Base-by-base conservation (phyloP, 2,329 filamentous ascomycete genomes). In the Fusarium hainanense region DNA sequence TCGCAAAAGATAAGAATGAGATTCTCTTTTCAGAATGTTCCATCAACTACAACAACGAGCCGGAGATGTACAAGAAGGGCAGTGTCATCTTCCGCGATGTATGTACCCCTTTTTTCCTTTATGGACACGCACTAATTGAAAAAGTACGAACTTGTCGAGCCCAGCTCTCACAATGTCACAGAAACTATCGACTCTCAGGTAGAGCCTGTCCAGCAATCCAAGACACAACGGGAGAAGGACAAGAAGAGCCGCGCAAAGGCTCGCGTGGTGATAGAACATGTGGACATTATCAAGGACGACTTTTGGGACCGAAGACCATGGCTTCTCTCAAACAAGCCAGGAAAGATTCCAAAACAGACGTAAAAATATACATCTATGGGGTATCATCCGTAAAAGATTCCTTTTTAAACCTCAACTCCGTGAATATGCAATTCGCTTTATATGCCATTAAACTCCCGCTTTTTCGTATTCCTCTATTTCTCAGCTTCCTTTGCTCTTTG, bases 41-140 rank as follows among this genome's bases (percentile, higher is more conserved):
- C 4, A 94, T 98, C 77, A 99, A 99, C 81, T 99, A 99, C 82
- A 99, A 99, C 80, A 96, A 97, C 72, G 96, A 99, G 79, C 89
- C 89, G 0, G 93, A 97, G 68, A 94, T 98, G 18, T 97, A 89
- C 80, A 96, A 91, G 79, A 99, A 98, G 79, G 96, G 96, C 7
- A 98, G 93, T 71, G 91, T 98, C 3, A 81, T 98, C 7, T 96
- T 94, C 78, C 88, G 94, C 74, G 92, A 96, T 78, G 92, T 92
- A 81, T 76, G 88, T 79, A 20, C 13, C 20, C 16, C 4, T 25
- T 7, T 6, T 27, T 14, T 28, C 10, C 9, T 16, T 2, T 12
- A 7, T 11, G 23, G 30, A 25, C 9, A 34, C 21, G 7, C 54
- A 51, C 74, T 82, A 55, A 80, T 72, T 9, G 47, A 55, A 9